phyloP scores from a whole-genome alignment of 108 stramenopile species.

The Skeletonema costatum region DNA sequence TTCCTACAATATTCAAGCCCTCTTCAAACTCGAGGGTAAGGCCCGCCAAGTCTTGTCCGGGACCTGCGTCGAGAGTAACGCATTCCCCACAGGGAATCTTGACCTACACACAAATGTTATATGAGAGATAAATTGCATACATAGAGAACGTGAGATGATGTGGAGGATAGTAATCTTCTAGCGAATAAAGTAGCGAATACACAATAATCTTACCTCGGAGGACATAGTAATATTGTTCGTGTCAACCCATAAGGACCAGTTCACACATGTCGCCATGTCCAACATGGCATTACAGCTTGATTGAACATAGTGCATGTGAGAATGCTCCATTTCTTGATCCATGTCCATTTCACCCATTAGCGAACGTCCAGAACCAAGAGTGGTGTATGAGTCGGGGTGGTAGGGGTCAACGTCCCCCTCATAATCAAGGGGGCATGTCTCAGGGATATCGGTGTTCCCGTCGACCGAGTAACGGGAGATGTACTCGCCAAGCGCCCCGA shows the following conservation, averaged over 20 bases:
- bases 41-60: constrained; percentile 3
- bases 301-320: constrained; percentile 16
- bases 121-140: background rate
- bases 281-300: background rate
- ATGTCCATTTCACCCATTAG: constrained; percentile 6
- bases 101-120: background rate
- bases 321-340: background rate
- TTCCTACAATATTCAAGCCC: constrained; percentile 15
- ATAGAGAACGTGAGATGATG: background rate
- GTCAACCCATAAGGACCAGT: background rate
- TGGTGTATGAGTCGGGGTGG: background rate
- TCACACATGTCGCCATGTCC: constrained; percentile 1
- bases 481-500: background rate
- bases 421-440: constrained; percentile 2
- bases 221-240: background rate
- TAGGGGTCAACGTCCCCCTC: constrained; percentile 3
- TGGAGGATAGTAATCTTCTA: background rate
- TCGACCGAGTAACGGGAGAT: background rate
- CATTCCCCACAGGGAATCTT: constrained; percentile 16
- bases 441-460: constrained; percentile 1
- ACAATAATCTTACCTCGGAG: background rate
- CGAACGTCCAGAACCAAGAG: background rate
- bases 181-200: background rate
- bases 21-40: background rate
- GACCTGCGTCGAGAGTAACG: background rate